phyloP scores from a whole-genome alignment of 306 rosid species.

The Heteromeles arbutifolia region DNA sequence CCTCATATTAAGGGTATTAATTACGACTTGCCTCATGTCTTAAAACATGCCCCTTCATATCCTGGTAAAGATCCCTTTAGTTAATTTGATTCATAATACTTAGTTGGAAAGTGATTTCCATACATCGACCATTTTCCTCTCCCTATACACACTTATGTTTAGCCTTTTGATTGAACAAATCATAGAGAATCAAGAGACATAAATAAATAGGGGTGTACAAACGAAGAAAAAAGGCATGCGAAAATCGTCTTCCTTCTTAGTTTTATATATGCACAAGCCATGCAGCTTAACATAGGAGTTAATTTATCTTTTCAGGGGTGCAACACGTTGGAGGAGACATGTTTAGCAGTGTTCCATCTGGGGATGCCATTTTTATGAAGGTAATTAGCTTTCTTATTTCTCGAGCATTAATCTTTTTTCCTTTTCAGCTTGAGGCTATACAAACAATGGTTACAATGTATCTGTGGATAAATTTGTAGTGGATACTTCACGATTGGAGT shows the following conservation, averaged over 20 bases:
- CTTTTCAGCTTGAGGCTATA: neutral
- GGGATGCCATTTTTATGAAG: conserved; percentile 59
- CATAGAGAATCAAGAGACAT: too few relatives aligned
- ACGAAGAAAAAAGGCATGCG: too few relatives aligned
- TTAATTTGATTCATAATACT: neutral
- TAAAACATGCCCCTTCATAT: conserved; percentile 35
- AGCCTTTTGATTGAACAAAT: too few relatives aligned
- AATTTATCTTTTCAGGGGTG: conserved; percentile 20
- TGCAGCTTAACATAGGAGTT: neutral
- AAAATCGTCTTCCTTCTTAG: neutral
- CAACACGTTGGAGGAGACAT: conserved; percentile 52
- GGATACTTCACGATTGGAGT: conserved; percentile 35
- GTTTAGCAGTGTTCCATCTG: conserved; percentile 49
- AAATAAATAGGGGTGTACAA: too few relatives aligned
- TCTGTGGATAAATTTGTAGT: conserved; percentile 14
- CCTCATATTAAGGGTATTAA: conserved; percentile 41
- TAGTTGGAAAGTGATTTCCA: too few relatives aligned
- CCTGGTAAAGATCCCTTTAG: conserved; percentile 39
- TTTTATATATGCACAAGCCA: neutral
- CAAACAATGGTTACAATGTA: neutral
- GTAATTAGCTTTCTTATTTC: conserved; percentile 14
- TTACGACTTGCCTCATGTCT: conserved; percentile 40
- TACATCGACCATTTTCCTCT: too few relatives aligned
- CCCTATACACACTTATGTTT: too few relatives aligned
- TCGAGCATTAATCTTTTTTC: neutral